Evolutionary conservation across 106 monocot species (phyloP).

Genomic region (Dioscorea dumetorum): DNA sequence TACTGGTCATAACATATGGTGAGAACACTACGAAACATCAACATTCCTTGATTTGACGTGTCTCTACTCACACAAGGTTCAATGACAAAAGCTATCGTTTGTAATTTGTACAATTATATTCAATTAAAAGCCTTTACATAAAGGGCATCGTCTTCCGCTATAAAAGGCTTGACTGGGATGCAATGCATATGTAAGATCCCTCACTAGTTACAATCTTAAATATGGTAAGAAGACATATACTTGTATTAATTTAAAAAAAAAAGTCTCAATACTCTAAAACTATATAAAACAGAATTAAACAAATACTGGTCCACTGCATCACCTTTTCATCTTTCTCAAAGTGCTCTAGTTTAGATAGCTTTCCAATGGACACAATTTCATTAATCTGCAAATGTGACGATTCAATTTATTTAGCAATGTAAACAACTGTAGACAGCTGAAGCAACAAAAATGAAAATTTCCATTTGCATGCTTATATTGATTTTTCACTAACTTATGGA

Average conservation of each 20-base stretch:
- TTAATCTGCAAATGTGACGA: slow-evolving; percentile 49
- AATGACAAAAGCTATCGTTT: no score
- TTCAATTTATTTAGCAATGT: background rate
- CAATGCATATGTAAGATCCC: background rate
- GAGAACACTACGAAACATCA: no score
- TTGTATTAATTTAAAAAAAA: background rate
- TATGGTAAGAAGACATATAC: background rate
- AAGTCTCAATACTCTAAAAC: background rate
- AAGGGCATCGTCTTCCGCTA: no score
- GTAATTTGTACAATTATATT: no score
- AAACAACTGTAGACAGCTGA: no score
- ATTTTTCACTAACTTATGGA: no score
- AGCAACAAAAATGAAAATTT: no score
- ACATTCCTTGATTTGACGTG: no score
- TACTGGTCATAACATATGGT: no score
- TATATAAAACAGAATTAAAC: background rate
- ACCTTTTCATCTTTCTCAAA: slow-evolving; percentile 97
- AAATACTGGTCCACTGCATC: background rate
- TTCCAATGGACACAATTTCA: slow-evolving; percentile 82
- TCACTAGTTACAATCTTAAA: background rate
- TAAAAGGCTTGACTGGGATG: background rate
- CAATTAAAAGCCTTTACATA: no score
- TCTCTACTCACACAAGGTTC: no score
- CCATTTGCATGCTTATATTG: no score
- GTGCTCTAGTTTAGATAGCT: slow-evolving; percentile 90